These are phyloP conservation scores for Lactifluus echinatus DNA, from an alignment of 768 basidiomycete species.

Conservation along the genomic window DNA sequence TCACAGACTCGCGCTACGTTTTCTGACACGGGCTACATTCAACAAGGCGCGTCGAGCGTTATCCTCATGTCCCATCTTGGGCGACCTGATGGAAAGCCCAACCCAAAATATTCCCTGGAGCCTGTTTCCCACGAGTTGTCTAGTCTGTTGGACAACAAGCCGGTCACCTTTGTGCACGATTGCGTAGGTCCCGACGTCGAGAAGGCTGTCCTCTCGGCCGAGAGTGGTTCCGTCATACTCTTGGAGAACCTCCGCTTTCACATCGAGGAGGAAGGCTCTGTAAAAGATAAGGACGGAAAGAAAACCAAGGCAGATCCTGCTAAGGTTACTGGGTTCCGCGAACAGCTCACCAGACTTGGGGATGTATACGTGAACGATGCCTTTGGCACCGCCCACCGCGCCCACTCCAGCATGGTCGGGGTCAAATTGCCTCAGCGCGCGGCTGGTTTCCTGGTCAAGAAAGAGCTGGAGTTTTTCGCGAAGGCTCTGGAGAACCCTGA, in stretches of 20 bases:
- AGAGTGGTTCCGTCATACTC: constrained; percentile 68
- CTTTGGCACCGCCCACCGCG: constrained; percentile 97
- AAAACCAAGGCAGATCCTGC: constrained; percentile 90
- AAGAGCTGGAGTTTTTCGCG: constrained; percentile 97
- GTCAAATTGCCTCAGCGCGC: constrained; percentile 87
- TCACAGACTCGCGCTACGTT: not conserved
- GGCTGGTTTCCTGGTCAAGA: constrained; percentile 95
- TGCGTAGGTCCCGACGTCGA: constrained; percentile 85
- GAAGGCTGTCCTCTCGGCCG: constrained; percentile 57
- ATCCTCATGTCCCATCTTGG: constrained; percentile 98
- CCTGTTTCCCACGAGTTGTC: constrained; percentile 79
- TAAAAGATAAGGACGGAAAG: constrained; percentile 87
- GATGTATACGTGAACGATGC: constrained; percentile 99
- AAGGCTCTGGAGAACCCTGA: constrained; percentile 95
- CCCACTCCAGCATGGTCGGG: constrained; percentile 98
- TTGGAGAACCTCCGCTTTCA: constrained; percentile 98
- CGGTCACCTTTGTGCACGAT: constrained; percentile 76
- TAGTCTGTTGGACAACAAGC: constrained; percentile 50
- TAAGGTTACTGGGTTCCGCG: constrained; percentile 74
- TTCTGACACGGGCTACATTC: constrained; percentile 13
- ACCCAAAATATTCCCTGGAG: constrained; percentile 82
- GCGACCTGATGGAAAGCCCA: constrained; percentile 88
- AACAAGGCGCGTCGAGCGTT: constrained; percentile 65
- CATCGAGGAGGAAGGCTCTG: constrained; percentile 93
- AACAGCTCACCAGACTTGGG: constrained; percentile 82